Conservation (phyloP, 805 yeast genomes). For the Candida pini region DNA sequence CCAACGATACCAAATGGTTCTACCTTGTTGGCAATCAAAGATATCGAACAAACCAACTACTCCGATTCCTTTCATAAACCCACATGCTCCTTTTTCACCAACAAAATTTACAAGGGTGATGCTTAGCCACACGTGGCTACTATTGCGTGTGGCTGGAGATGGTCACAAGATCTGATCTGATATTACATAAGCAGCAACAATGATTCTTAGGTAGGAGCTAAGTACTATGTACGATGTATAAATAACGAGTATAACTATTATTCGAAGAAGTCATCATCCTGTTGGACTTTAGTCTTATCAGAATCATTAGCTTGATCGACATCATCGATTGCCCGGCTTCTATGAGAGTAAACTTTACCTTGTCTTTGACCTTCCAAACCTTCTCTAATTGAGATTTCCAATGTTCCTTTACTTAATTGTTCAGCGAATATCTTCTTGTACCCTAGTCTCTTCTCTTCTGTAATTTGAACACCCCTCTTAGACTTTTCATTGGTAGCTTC, state of each 20-base stretch:
- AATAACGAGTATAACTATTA: slow-evolving; percentile 11
- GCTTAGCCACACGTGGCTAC: too few relatives aligned
- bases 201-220: neutral
- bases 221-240: too few relatives aligned
- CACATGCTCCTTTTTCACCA: too few relatives aligned
- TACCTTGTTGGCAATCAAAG: too few relatives aligned
- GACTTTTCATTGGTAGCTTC: slow-evolving; percentile 30
- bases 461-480: slow-evolving; percentile 36
- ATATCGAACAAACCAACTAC: too few relatives aligned
- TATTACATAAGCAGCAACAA: neutral
- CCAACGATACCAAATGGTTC: too few relatives aligned
- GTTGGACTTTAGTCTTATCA: too few relatives aligned
- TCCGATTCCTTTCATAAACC: too few relatives aligned
- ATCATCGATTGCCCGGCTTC: slow-evolving; percentile 11
- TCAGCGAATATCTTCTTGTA: slow-evolving; percentile 49
- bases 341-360: slow-evolving; percentile 8
- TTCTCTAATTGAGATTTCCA: slow-evolving; percentile 49
- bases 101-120: too few relatives aligned
- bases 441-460: slow-evolving; percentile 38
- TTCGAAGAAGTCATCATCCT: slow-evolving; percentile 32
- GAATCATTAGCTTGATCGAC: slow-evolving; percentile 9
- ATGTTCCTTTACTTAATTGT: slow-evolving; percentile 44
- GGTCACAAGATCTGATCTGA: too few relatives aligned
- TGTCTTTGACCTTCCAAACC: slow-evolving; percentile 31
- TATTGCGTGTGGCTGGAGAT: too few relatives aligned